A percentile compares a stretch with the other conserved stretches of the same genome.
Conservation (phyloP, 805 yeast species). For the Kodamaea hsintzibuensis region DNA sequence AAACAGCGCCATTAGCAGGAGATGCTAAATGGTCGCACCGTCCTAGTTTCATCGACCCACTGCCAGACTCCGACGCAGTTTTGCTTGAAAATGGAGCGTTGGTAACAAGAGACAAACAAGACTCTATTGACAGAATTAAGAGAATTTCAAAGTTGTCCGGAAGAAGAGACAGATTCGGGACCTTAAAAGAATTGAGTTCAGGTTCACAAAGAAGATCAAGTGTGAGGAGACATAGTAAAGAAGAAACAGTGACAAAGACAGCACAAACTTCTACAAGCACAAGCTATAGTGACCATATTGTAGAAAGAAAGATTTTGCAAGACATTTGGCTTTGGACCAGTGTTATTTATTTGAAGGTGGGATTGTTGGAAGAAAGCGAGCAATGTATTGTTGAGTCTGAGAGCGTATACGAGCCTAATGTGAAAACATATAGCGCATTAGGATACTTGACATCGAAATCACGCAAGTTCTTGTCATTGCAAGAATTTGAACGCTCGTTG, state of each 20-base stretch:
- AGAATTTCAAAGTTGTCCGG: constrained; percentile 14
- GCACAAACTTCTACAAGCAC: background rate
- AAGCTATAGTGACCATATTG: constrained; percentile 6
- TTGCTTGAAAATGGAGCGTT: constrained; percentile 7
- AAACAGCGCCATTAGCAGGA: constrained; percentile 44
- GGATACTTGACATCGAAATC: constrained; percentile 48
- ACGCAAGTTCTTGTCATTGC: constrained; percentile 51
- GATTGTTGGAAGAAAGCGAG: constrained; percentile 59
- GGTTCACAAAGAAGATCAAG: constrained; percentile 4
- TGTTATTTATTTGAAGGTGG: constrained; percentile 58
- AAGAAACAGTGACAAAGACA: background rate
- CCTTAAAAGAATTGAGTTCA: constrained; percentile 5
- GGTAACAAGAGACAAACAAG: constrained; percentile 13
- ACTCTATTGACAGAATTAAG: constrained; percentile 21
- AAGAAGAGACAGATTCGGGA: constrained; percentile 8
- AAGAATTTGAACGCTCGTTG: constrained; percentile 64
- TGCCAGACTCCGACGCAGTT: constrained; percentile 8
- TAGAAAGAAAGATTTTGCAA: constrained; percentile 48
- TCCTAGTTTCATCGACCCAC: constrained; percentile 11
- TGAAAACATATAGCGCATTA: constrained; percentile 49
- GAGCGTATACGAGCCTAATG: constrained; percentile 43
- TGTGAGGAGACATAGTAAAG: background rate
- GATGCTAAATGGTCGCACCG: constrained; percentile 20
- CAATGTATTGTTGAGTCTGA: constrained; percentile 75
- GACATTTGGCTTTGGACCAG: constrained; percentile 77